phyloP scores from a whole-genome alignment of 768 basidiomycete species.

The Leccinum pellstonianum region DNA sequence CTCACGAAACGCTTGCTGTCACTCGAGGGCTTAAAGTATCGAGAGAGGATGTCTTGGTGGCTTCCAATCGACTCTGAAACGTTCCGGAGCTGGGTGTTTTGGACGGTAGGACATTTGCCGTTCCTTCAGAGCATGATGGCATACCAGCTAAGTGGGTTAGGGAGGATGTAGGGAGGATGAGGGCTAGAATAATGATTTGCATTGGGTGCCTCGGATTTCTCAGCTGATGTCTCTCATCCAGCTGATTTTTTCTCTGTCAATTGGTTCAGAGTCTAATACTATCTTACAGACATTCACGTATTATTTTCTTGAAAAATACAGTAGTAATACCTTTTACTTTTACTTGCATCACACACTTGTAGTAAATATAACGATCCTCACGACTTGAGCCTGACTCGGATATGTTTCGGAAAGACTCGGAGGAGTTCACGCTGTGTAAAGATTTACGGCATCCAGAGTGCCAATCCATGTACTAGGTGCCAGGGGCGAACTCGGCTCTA shows the following conservation, averaged over 20 bases:
- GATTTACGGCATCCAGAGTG: neutral
- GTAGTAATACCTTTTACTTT: neutral
- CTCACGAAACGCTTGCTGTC: constrained; percentile 38
- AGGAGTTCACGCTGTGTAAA: neutral
- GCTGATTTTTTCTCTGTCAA: neutral
- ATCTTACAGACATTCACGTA: neutral
- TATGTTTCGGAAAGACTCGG: neutral
- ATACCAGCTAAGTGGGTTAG: constrained; percentile 22
- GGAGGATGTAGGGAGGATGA: constrained; percentile 14
- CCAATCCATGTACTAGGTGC: too few species aligned
- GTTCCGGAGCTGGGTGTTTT: constrained; percentile 28
- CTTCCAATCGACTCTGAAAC: constrained; percentile 27
- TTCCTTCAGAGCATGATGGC: constrained; percentile 13
- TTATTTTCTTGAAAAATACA: neutral
- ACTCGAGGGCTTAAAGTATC: constrained; percentile 24
- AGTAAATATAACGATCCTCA: neutral
- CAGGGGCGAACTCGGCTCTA: too few species aligned
- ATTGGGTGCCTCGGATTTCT: neutral
- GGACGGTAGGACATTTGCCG: constrained; percentile 19
- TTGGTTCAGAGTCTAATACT: neutral
- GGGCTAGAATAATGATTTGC: neutral
- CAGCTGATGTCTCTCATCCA: neutral
- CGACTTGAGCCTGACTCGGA: neutral
- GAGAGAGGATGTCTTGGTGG: constrained; percentile 20
- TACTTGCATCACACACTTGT: neutral